A percentile compares a stretch with the other conserved stretches of the same genome.
These are phyloP conservation scores for Anisodus acutangulus DNA, from an alignment of 257 asterid species.

Conservation along the genomic window DNA sequence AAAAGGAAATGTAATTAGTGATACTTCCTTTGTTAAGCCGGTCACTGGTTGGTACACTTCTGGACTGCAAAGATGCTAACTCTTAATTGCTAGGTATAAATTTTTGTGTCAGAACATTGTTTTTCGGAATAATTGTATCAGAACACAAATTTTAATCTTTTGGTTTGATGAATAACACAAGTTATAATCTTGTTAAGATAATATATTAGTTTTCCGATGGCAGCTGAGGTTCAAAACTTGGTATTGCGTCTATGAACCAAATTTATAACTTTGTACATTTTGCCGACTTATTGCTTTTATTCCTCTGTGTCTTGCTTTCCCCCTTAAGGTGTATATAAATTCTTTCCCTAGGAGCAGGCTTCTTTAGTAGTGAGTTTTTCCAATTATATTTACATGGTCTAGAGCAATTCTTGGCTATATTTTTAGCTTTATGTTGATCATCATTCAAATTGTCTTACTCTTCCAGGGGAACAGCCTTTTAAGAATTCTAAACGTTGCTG, in stretches of 20 bases:
- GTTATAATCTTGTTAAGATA: not conserved
- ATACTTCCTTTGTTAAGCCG: not conserved
- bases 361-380: not conserved
- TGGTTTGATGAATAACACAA: not conserved
- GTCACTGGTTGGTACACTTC: not conserved
- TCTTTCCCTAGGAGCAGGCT: not conserved
- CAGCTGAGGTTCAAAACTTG: not conserved
- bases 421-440: slow-evolving; percentile 12
- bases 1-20: not conserved
- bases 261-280: not conserved
- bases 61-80: slow-evolving; percentile 3
- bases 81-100: not conserved
- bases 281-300: slow-evolving; percentile 14
- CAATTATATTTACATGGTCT: not conserved
- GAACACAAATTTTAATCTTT: not conserved
- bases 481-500: slow-evolving; percentile 86
- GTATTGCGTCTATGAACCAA: not conserved
- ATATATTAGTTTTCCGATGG: not conserved
- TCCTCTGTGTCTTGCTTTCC: not conserved
- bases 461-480: slow-evolving; percentile 82
- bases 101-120: not conserved
- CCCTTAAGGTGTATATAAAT: not conserved
- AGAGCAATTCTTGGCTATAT: not conserved
- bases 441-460: slow-evolving; percentile 20
- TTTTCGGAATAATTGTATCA: not conserved